Conservation (phyloP, 495 filamentous ascomycete genomes). For the Talaromyces wortmannii region DNA sequence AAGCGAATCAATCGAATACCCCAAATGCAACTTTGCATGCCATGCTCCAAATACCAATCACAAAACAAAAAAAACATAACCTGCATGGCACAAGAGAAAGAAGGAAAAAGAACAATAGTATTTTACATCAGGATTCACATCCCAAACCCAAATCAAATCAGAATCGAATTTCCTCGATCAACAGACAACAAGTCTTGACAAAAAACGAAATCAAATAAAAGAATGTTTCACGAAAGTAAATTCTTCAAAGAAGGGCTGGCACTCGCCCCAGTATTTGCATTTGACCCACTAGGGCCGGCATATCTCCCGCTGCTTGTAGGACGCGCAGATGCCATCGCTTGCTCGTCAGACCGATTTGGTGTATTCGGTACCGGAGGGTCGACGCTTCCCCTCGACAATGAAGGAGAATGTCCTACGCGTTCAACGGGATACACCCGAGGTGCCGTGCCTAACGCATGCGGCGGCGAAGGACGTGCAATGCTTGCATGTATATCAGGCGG, state of each 20-base stretch:
- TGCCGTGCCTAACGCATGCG: conserved; percentile 28
- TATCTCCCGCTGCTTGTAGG: conserved; percentile 21
- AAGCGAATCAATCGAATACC: not conserved
- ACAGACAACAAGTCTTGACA: not conserved
- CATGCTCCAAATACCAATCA: not conserved
- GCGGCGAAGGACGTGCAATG: conserved; percentile 34
- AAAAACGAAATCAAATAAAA: conserved; percentile 8
- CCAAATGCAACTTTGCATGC: not conserved
- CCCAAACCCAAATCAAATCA: not conserved
- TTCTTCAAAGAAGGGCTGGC: conserved; percentile 73
- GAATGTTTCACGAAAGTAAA: conserved; percentile 49
- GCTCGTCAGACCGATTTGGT: conserved; percentile 26
- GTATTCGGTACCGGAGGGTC: conserved; percentile 27
- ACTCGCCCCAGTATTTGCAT: conserved; percentile 47
- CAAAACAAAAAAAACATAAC: conserved; percentile 15
- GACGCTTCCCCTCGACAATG: conserved; percentile 25
- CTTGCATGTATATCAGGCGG: conserved; percentile 36
- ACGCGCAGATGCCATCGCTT: conserved; percentile 15
- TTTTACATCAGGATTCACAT: not conserved
- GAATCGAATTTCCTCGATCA: too few relatives aligned
- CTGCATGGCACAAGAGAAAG: not conserved
- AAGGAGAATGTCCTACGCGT: conserved; percentile 30
- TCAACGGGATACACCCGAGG: conserved; percentile 29
- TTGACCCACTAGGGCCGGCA: conserved; percentile 26
- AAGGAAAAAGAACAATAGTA: conserved; percentile 4